Evolutionary conservation across 805 yeast species (phyloP).

Genomic region (Clavispora carvajalis): DNA sequence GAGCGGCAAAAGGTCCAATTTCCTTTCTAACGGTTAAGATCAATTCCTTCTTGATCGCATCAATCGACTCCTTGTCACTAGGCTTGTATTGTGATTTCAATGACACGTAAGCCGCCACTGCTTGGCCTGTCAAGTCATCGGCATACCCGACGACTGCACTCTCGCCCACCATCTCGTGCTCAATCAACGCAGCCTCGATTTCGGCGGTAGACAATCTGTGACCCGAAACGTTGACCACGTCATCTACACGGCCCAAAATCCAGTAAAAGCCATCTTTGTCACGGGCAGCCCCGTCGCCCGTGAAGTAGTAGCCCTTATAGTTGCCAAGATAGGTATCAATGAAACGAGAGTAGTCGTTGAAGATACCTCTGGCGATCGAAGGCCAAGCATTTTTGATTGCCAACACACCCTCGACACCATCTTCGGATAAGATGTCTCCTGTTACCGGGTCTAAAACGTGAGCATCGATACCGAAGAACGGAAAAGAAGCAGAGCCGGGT

Average conservation of each 20-base stretch:
- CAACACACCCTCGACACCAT: constrained; percentile 93
- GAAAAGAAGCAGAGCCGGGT: constrained; percentile 96
- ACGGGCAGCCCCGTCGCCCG: constrained; percentile 98
- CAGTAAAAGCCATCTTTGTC: constrained; percentile 95
- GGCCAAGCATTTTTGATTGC: constrained; percentile 95
- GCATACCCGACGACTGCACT: constrained; percentile 94
- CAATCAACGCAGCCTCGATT: constrained; percentile 86
- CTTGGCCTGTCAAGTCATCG: constrained; percentile 97
- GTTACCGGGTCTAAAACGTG: constrained; percentile 89
- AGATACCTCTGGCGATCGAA: constrained; percentile 96
- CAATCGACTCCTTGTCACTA: constrained; percentile 40
- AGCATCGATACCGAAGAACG: constrained; percentile 93
- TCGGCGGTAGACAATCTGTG: constrained; percentile 98
- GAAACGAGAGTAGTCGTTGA: constrained; percentile 80
- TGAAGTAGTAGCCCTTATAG: constrained; percentile 89
- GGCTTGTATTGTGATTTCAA: constrained; percentile 45
- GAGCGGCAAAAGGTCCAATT: constrained; percentile 95
- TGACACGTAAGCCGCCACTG: constrained; percentile 91
- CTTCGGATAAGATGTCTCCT: constrained; percentile 78
- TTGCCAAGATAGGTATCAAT: constrained; percentile 91
- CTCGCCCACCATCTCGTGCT: constrained; percentile 78
- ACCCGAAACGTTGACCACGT: constrained; percentile 96
- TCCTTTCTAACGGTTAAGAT: constrained; percentile 85
- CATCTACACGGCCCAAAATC: constrained; percentile 98
- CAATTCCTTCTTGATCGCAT: constrained; percentile 62